Percentiles rank a stretch among this genome's conserved stretches.
phyloP scores from a whole-genome alignment of 116 monocot species.

The Dioscorea cayenensis region DNA sequence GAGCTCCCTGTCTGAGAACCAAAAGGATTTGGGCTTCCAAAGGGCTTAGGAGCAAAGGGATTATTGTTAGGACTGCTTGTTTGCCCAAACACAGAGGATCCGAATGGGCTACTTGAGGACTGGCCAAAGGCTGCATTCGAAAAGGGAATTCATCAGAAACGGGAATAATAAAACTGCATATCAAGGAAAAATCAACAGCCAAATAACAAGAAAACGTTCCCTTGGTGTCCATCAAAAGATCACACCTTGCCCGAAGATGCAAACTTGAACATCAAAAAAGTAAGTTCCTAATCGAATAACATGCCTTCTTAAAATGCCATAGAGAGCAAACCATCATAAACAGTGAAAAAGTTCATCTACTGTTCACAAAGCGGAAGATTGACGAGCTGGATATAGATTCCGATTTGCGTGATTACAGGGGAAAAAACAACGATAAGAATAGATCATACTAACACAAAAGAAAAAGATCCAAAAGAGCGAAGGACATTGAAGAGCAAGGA shows the following conservation, averaged over 20 bases:
- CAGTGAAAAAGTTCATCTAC: too few species aligned
- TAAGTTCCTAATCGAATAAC: neutral
- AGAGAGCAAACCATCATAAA: too few species aligned
- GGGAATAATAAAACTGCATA: neutral
- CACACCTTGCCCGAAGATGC: neutral
- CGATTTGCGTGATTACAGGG: too few species aligned
- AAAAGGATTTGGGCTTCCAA: conserved; percentile 78
- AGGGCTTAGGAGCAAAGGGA: conserved; percentile 73
- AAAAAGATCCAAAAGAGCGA: too few species aligned
- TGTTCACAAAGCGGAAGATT: too few species aligned
- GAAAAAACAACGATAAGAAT: too few species aligned
- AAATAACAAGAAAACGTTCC: neutral
- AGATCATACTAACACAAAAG: too few species aligned
- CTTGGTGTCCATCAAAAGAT: neutral
- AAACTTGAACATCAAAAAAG: neutral
- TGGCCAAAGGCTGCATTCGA: conserved; percentile 75
- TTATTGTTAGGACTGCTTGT: conserved; percentile 42
- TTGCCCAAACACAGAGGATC: conserved; percentile 79
- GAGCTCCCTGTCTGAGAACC: conserved; percentile 70
- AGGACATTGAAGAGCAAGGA: too few species aligned
- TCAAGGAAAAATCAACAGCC: neutral
- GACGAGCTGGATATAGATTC: too few species aligned
- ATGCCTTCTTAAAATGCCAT: neutral
- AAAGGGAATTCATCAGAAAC: neutral
- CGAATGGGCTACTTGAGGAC: conserved; percentile 74